These are phyloP conservation scores for Phytophthora pini DNA, from an alignment of 352 stramenopile genomes.

Conservation along the genomic window DNA sequence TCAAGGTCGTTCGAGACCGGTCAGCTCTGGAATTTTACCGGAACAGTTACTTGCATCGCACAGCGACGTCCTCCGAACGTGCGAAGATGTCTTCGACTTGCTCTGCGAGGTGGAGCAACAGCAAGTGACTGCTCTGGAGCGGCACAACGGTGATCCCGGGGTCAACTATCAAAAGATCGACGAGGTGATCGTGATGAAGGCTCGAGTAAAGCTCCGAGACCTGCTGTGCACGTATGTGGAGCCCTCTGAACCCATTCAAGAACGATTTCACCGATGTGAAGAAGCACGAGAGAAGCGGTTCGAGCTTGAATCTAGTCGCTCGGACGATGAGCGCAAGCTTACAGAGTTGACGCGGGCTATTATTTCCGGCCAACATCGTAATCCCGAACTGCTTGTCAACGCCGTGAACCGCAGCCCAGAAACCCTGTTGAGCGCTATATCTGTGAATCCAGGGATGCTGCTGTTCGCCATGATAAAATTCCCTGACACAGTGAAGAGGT, in stretches of 20 bases:
- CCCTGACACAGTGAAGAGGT: constrained; percentile 63
- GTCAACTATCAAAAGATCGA: constrained; percentile 13
- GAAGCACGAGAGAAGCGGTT: constrained; percentile 27
- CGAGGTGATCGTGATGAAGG: constrained; percentile 29
- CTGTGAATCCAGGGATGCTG: constrained; percentile 73
- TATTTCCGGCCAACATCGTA: constrained; percentile 58
- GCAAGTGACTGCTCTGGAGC: constrained; percentile 7
- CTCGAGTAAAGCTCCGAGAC: constrained; percentile 36
- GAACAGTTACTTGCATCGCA: constrained; percentile 35
- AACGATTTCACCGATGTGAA: constrained; percentile 56
- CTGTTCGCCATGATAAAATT: constrained; percentile 79
- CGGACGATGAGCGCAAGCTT: constrained; percentile 34
- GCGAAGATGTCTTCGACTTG: constrained; percentile 68
- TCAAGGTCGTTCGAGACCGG: constrained; percentile 9
- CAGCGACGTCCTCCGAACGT: constrained; percentile 41
- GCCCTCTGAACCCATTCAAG: constrained; percentile 49
- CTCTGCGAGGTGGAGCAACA: constrained; percentile 55
- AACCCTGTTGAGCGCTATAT: constrained; percentile 65
- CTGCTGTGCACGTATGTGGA: constrained; percentile 55
- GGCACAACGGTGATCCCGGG: constrained; percentile 9
- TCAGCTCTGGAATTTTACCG: constrained; percentile 36
- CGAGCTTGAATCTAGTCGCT: constrained; percentile 28
- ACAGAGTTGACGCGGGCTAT: constrained; percentile 52
- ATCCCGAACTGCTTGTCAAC: constrained; percentile 63
- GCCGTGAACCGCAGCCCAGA: constrained; percentile 71